Evolutionary conservation across 768 basidiomycete genomes (phyloP), one percentile per base, ranked within the genome.

Genomic region (Xerocomellus intermedius): DNA sequence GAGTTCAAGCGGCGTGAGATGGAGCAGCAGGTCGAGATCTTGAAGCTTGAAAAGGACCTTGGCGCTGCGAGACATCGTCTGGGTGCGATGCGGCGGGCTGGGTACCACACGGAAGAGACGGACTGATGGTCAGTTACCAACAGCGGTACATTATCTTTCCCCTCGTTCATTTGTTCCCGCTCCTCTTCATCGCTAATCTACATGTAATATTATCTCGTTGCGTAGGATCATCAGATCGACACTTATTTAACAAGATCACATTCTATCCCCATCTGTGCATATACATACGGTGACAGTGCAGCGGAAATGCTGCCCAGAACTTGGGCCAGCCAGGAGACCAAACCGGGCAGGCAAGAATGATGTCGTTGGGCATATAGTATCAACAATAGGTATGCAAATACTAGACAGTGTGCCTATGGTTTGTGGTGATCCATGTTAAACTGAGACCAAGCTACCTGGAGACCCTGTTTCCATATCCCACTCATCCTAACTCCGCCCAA

Each of bases 1-100:
- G 95, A 99, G 73, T 98, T 95, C 83, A 98, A 98, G 81, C 89
- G 84, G 66, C 82, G 87, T 46, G 96, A 98, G 82, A 98, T 99
- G 94, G 97, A 98, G 75, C 94, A 96, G 66, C 95, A 98, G 73
- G 97, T 98, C n/a, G 91, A 96, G 70, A 97, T 99, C 62, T 77
- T 99, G 62, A 94, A 88, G 69, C 73, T 98, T 64, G 97, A 98
- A 78, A 97, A 97, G 76, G 94, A 98, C 0, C 77, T 99, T 36
- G 90, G 90, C 21, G 94, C 86, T 42, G 89, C 91, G 19, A 82
- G 91, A 57, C 88, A 89, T 70, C 81, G 82, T 58, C 73, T 94
- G 53, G 91, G 91, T 28, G 84, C 83, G 19, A 93, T 94, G 91
- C 81, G 91, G 63, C 81, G 91, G 43, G 91, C 91, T 48, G 91